A percentile compares a stretch with the other conserved stretches of the same genome.
phyloP scores from a whole-genome alignment of 2,329 filamentous ascomycete genomes.

The Berkeleyomyces rouxiae region DNA sequence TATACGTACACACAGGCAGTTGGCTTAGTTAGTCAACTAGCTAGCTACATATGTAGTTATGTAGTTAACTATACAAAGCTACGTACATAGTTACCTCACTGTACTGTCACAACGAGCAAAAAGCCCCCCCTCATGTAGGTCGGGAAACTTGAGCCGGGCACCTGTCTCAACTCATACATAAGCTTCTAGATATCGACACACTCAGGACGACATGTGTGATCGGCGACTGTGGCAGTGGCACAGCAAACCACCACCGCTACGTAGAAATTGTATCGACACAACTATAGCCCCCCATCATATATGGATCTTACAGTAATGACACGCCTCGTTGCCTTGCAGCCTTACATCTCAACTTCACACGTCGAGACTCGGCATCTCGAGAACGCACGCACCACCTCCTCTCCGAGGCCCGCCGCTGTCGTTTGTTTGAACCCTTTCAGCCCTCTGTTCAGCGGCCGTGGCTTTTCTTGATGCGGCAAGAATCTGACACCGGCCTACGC shows the following conservation, averaged over 20 bases:
- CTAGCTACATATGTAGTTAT: too few species aligned
- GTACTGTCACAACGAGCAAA: too few species aligned
- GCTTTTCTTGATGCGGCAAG: neutral
- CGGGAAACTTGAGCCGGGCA: too few species aligned
- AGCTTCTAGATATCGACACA: neutral
- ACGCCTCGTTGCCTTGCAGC: neutral
- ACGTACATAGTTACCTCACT: too few species aligned
- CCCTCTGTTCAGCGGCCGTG: neutral
- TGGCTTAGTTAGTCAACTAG: too few species aligned
- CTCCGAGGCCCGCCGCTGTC: neutral
- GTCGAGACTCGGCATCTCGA: neutral
- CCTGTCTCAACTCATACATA: neutral
- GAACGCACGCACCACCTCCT: neutral
- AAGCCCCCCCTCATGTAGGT: too few species aligned
- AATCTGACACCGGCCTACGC: neutral
- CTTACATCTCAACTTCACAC: neutral
- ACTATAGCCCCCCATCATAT: neutral
- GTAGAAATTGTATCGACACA: neutral
- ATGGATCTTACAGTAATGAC: neutral
- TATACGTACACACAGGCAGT: too few species aligned
- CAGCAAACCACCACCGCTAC: neutral
- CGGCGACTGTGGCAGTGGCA: neutral
- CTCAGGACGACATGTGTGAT: neutral
- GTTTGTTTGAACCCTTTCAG: neutral
- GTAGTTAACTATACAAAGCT: too few species aligned